Evolutionary conservation across 2,329 filamentous ascomycete species (phyloP).

Genomic region (Fusarium mundagurra): DNA sequence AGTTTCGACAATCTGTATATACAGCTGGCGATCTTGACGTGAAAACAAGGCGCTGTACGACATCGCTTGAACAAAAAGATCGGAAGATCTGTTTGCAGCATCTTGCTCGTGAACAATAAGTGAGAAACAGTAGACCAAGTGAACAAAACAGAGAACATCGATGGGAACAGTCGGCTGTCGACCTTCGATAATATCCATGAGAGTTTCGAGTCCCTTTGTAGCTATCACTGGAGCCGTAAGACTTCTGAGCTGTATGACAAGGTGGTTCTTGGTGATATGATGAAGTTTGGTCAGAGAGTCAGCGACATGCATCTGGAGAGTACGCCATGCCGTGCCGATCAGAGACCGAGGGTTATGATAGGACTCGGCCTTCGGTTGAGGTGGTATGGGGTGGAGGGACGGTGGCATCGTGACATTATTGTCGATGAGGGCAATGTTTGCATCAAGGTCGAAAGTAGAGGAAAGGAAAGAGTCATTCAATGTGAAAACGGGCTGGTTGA

Average conservation of each 20-base stretch:
- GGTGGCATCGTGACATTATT: constrained; percentile 35
- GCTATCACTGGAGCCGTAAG: constrained; percentile 54
- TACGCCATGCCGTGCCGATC: constrained; percentile 56
- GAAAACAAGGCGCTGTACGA: constrained; percentile 55
- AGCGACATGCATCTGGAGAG: constrained; percentile 57
- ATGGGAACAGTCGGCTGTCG: constrained; percentile 51
- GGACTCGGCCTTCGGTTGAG: constrained; percentile 41
- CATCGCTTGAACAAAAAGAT: constrained; percentile 59
- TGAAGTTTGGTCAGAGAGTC: constrained; percentile 57
- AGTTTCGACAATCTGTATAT: constrained; percentile 54
- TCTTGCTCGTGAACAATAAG: constrained; percentile 57
- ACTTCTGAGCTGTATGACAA: constrained; percentile 53
- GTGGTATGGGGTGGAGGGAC: constrained; percentile 17
- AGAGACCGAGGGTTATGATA: constrained; percentile 46
- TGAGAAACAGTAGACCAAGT: constrained; percentile 62
- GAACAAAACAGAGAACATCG: constrained; percentile 61
- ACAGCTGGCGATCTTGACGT: constrained; percentile 49
- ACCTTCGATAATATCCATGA: constrained; percentile 54
- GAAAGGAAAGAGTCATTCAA: constrained; percentile 48
- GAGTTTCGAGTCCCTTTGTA: constrained; percentile 52
- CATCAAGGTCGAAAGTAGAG: constrained; percentile 48
- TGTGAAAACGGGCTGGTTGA: constrained; percentile 51
- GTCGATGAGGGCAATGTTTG: constrained; percentile 52
- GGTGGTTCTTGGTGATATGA: constrained; percentile 51
- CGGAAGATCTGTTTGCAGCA: constrained; percentile 46